A percentile compares a stretch with the other conserved stretches of the same genome.
Conservation (phyloP, 345 rosid species). For the Eucalyptus marginata region DNA sequence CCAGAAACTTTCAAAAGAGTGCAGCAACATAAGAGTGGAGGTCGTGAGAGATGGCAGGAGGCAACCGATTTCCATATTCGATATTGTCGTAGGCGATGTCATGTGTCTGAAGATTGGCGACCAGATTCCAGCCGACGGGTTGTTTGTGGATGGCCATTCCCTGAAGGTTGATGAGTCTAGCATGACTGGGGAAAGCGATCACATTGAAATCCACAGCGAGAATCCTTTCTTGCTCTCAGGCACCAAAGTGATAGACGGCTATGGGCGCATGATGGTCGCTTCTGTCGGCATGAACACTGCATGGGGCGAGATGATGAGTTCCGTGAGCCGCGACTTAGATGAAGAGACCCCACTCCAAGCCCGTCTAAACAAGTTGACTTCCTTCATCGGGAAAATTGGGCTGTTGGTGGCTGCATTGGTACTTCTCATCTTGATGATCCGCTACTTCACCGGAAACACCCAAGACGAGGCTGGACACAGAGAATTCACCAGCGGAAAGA, state of each 20-base stretch:
- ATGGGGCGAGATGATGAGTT: slow-evolving; percentile 79
- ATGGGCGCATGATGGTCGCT: slow-evolving; percentile 46
- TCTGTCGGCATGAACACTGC: slow-evolving; percentile 62
- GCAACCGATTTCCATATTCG: slow-evolving; percentile 35
- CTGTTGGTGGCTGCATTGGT: slow-evolving; percentile 57
- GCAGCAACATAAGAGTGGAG: slow-evolving; percentile 42
- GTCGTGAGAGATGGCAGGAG: slow-evolving; percentile 36
- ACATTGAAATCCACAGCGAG: slow-evolving; percentile 12
- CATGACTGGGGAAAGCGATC: slow-evolving; percentile 59
- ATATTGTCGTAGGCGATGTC: slow-evolving; percentile 57
- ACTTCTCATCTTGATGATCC: slow-evolving; percentile 42
- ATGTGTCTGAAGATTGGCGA: slow-evolving; percentile 53
- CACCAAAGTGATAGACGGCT: slow-evolving; percentile 41
- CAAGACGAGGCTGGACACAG: slow-evolving; percentile 33
- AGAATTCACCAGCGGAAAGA: slow-evolving; percentile 28
- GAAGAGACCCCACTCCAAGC: slow-evolving; percentile 64
- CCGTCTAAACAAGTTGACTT: slow-evolving; percentile 60
- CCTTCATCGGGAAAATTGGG: slow-evolving; percentile 54
- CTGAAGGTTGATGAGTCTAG: slow-evolving; percentile 47
- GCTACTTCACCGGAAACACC: slow-evolving; percentile 65
- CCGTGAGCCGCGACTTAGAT: slow-evolving; percentile 16
- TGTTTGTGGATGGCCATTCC: slow-evolving; percentile 34
- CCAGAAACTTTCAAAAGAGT: slow-evolving; percentile 37
- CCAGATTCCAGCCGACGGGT: slow-evolving; percentile 64
- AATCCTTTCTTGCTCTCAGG: slow-evolving; percentile 60